Conservation (phyloP, 495 filamentous ascomycete genomes). For the Xylaria intraflava region DNA sequence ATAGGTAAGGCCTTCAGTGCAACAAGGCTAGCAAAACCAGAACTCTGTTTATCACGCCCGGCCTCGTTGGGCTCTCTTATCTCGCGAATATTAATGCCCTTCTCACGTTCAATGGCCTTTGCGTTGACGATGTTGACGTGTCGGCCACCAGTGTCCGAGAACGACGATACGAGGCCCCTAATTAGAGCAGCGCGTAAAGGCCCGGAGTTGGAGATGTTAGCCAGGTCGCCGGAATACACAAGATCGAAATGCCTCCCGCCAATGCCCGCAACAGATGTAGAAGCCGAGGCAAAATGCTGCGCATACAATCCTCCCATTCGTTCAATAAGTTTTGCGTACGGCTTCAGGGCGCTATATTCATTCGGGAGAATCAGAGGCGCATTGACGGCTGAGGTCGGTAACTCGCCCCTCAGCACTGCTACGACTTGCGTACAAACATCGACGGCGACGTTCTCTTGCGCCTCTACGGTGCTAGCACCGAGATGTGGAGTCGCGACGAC, state of each 20-base stretch:
- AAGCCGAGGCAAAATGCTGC: slow-evolving; percentile 52
- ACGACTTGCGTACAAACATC: slow-evolving; percentile 71
- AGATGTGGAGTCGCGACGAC: slow-evolving; percentile 67
- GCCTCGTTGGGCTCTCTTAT: slow-evolving; percentile 33
- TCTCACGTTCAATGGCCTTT: slow-evolving; percentile 57
- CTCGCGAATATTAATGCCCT: slow-evolving; percentile 64
- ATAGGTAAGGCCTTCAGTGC: slow-evolving; percentile 38
- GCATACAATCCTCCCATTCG: slow-evolving; percentile 65
- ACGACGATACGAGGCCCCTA: slow-evolving; percentile 56
- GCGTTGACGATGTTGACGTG: slow-evolving; percentile 74
- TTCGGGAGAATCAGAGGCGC: slow-evolving; percentile 66
- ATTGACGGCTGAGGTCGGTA: slow-evolving; percentile 66
- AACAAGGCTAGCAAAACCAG: slow-evolving; percentile 53
- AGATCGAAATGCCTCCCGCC: slow-evolving; percentile 59
- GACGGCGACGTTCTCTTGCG: slow-evolving; percentile 67
- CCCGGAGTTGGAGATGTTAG: slow-evolving; percentile 55
- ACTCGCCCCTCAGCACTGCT: slow-evolving; percentile 54
- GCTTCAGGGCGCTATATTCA: slow-evolving; percentile 62
- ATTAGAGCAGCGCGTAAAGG: slow-evolving; percentile 64
- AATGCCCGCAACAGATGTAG: slow-evolving; percentile 13
- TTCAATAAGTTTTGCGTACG: slow-evolving; percentile 61
- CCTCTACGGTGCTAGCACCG: slow-evolving; percentile 67
- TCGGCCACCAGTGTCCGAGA: slow-evolving; percentile 50
- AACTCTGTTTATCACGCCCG: not conserved
- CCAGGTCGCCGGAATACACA: slow-evolving; percentile 60